phyloP scores from a whole-genome alignment of 164 flowering plant genomes.

The Malania oleifera region DNA sequence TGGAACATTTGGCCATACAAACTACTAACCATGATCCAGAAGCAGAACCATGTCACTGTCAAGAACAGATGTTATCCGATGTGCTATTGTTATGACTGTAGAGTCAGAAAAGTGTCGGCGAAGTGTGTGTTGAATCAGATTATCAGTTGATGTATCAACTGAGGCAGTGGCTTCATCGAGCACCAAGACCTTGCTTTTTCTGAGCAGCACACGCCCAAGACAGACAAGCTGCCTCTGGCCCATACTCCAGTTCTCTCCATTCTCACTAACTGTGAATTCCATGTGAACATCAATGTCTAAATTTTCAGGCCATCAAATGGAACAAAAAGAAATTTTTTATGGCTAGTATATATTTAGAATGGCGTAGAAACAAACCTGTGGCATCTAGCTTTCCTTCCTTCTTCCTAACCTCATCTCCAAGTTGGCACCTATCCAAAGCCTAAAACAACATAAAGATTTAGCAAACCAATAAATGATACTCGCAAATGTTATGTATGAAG shows the following conservation, averaged over 20 bases:
- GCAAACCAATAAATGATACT: no score
- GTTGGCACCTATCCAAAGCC: constrained; percentile 44
- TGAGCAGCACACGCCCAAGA: constrained; percentile 44
- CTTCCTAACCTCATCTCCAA: constrained; percentile 36
- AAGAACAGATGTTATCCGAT: constrained; percentile 39
- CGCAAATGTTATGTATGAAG: neutral
- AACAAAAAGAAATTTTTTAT: no score
- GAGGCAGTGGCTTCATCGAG: constrained; percentile 69
- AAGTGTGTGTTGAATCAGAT: constrained; percentile 36
- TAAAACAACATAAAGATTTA: constrained; percentile 15
- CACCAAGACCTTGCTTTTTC: constrained; percentile 42
- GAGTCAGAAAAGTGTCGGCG: constrained; percentile 29
- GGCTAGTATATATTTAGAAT: no score
- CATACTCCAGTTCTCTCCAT: constrained; percentile 65
- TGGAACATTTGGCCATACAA: neutral
- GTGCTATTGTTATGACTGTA: constrained; percentile 46
- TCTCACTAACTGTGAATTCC: constrained; percentile 28
- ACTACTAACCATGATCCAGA: constrained; percentile 20
- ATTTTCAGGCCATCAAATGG: no score
- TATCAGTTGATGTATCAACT: constrained; percentile 48
- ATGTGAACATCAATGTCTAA: neutral
- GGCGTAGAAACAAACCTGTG: constrained; percentile 25
- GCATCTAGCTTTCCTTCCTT: constrained; percentile 35
- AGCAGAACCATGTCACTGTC: constrained; percentile 29
- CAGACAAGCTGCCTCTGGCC: constrained; percentile 55